Conservation (phyloP, 805 yeast species). For the Myxozyma melibiosi region DNA sequence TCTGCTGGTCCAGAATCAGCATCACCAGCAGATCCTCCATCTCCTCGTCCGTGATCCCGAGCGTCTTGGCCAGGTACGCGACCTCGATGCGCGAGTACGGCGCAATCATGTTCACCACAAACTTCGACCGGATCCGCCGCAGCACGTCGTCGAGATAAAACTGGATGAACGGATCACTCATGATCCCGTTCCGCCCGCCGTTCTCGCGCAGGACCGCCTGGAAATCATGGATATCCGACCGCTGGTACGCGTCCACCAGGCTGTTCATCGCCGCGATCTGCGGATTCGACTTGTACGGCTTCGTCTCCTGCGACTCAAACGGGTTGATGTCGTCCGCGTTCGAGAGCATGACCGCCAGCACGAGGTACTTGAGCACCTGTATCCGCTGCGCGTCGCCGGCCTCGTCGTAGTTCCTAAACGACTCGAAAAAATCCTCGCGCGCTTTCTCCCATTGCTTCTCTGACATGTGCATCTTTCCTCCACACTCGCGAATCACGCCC, state of each 20-base stretch:
- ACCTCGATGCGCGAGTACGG: conserved; percentile 41
- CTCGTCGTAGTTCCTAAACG: conserved; percentile 64
- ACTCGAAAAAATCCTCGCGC: conserved; percentile 55
- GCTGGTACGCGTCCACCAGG: conserved; percentile 44
- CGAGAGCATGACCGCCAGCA: conserved; percentile 59
- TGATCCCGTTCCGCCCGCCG: conserved; percentile 30
- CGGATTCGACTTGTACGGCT: conserved; percentile 49
- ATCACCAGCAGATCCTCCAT: conserved; percentile 34
- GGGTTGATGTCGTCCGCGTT: conserved; percentile 65
- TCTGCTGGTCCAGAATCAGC: conserved; percentile 39
- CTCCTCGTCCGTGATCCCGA: conserved; percentile 31
- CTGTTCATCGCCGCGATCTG: conserved; percentile 39
- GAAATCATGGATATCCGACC: conserved; percentile 34
- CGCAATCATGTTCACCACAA: conserved; percentile 37
- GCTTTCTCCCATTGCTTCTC: conserved; percentile 62
- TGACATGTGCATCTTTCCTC: conserved; percentile 67
- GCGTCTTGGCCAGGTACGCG: conserved; percentile 35
- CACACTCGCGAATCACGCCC: conserved; percentile 77
- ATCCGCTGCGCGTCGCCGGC: conserved; percentile 66
- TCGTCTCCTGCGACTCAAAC: conserved; percentile 72
- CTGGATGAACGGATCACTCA: conserved; percentile 35
- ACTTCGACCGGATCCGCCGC: conserved; percentile 37
- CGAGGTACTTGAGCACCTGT: conserved; percentile 60
- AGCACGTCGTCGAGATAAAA: conserved; percentile 36
- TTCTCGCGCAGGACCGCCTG: conserved; percentile 27